Conservation (phyloP, 352 stramenopile species). For the Thraustotheca clavata region DNA sequence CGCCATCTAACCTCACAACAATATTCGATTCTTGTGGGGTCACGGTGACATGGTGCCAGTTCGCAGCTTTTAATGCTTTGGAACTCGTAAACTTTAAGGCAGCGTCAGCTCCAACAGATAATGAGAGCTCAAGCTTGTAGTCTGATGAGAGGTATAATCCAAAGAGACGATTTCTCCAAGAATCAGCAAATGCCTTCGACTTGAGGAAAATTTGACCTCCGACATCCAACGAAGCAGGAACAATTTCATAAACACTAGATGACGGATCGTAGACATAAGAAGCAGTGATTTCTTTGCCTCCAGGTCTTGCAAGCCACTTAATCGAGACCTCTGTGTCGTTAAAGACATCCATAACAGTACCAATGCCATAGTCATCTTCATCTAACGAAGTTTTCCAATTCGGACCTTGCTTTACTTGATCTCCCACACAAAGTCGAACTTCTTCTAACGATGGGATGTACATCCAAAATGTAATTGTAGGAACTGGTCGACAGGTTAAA, state of each 20-base stretch:
- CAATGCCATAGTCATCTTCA: constrained; percentile 25
- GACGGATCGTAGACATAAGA: constrained; percentile 47
- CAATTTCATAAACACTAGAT: constrained; percentile 36
- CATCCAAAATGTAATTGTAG: constrained; percentile 3
- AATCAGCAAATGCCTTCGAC: neutral
- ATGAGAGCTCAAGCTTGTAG: neutral
- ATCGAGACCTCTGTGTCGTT: constrained; percentile 39
- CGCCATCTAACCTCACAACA: no score
- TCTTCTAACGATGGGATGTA: neutral
- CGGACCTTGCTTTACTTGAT: constrained; percentile 53
- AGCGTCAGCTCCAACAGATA: neutral
- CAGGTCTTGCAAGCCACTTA: constrained; percentile 33
- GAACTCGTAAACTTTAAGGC: neutral
- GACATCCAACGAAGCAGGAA: constrained; percentile 42
- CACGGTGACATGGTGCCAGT: constrained; percentile 60
- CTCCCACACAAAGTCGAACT: constrained; percentile 26
- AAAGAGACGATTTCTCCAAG: neutral
- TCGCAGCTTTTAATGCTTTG: constrained; percentile 36
- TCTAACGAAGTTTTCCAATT: constrained; percentile 30
- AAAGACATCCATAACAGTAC: constrained; percentile 40
- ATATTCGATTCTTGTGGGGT: no score
- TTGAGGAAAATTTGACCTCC: constrained; percentile 52
- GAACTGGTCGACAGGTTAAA: neutral
- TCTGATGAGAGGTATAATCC: neutral
- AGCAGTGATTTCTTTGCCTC: constrained; percentile 18